These are phyloP conservation scores for Pichia cactophila DNA, from an alignment of 1,139 yeast genomes.

Conservation along the genomic window DNA sequence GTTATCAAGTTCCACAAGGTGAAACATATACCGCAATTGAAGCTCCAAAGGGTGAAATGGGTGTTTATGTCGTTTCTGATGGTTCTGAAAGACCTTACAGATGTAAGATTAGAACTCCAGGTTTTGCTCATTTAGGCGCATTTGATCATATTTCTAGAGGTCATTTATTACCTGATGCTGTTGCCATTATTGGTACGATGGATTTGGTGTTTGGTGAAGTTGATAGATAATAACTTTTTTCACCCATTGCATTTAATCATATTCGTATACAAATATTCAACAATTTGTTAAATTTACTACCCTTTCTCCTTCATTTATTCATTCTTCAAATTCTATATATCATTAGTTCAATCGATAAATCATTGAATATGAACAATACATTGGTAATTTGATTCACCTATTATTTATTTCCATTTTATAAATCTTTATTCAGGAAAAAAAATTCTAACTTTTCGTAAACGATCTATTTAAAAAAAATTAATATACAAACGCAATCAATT, in stretches of 20 bases:
- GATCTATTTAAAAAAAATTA: too few species aligned
- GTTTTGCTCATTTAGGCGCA: constrained; percentile 84
- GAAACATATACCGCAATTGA: constrained; percentile 89
- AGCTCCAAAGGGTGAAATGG: constrained; percentile 97
- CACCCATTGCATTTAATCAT: not conserved
- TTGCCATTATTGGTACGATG: constrained; percentile 92
- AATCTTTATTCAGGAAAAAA: not conserved
- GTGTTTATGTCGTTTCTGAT: constrained; percentile 80
- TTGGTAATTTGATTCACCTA: not conserved
- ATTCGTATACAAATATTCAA: not conserved
- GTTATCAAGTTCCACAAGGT: constrained; percentile 83
- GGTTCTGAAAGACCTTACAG: constrained; percentile 88
- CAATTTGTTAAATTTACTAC: too few species aligned
- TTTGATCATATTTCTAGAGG: constrained; percentile 83
- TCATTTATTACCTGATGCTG: constrained; percentile 86
- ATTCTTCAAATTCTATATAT: not conserved
- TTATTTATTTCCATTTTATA: constrained; percentile 1
- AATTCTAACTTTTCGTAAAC: not conserved
- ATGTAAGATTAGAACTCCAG: constrained; percentile 91
- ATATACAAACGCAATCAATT: not conserved
- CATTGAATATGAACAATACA: not conserved
- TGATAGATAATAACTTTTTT: constrained; percentile 52
- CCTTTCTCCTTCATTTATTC: not conserved
- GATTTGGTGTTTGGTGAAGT: constrained; percentile 93
- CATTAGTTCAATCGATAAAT: not conserved